Evolutionary conservation across 2,329 filamentous ascomycete species (phyloP), one percentile per base, ranked within the genome.

Genomic region (Paecilomyces fulvus): DNA sequence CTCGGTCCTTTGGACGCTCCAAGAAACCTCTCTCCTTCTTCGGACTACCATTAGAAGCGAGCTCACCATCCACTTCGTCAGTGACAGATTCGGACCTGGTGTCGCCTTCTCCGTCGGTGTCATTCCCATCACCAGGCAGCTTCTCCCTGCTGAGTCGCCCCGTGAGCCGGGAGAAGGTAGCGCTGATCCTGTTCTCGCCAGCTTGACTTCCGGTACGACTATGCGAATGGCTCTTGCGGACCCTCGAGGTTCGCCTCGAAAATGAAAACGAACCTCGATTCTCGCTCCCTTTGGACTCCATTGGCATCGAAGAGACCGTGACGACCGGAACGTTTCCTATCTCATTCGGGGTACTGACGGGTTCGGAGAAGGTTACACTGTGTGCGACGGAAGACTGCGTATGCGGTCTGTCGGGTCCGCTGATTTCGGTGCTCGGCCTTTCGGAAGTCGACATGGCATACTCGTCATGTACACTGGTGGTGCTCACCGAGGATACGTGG

Each of bases 341-440:
- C 17, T 59, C 54, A 43, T 55, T 52, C n/a, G 37, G 17, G 30
- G 58, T 46, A 25, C 59, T 61, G 17, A 51, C 58, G 50, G 55
- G 55, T 30, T 67, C 66, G 5, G 67, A 66, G 55, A 71, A 68
- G 3, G 62, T 60, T 6, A 69, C 62, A 56, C 68, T 70, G 17
- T 61, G 37, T 43, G 37, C 7, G 6, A 3, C n/a, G 60, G 31
- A 57, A 57, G 12, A 63, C 59, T 21, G 37, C 14, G 37, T 43
- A 9, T 17, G 37, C 37, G 55, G 31, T 46, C 64, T 63, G 23
- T 69, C 66, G 12, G 66, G 65, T 12, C 55, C 61, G 1, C 70
- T 69, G 30, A 74, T 65, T 55, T 76, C 74, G 49, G 74, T 63
- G 58, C 73, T 76, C 20, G 68, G 72, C 46, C 71, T 65, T 30